Evolutionary conservation across 2,329 filamentous ascomycete species (phyloP).

Genomic region (Hirsutella rhossiliensis): DNA sequence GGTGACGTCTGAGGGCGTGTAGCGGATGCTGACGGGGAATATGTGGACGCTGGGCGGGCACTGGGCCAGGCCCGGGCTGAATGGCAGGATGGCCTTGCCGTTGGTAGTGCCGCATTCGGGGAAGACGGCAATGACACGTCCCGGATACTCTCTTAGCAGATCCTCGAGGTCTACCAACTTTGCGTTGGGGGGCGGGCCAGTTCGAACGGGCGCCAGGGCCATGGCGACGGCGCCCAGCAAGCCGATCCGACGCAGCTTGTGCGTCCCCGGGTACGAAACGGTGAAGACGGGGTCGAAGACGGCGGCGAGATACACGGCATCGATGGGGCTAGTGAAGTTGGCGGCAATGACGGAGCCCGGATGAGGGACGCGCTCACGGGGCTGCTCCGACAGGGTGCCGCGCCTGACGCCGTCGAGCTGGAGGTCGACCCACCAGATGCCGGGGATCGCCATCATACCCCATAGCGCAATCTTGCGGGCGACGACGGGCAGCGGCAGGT

Average conservation of each 20-base stretch:
- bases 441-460: constrained; percentile 76
- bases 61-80: constrained; percentile 65
- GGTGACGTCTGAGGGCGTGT: constrained; percentile 79
- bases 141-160: constrained; percentile 56
- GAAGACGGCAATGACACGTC: constrained; percentile 72
- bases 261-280: constrained; percentile 62
- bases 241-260: constrained; percentile 63
- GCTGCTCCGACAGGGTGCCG: constrained; percentile 70
- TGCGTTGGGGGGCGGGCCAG: constrained; percentile 29
- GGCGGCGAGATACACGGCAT: constrained; percentile 85
- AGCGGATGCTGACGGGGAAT: constrained; percentile 83
- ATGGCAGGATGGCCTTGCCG: constrained; percentile 75
- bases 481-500: constrained; percentile 53
- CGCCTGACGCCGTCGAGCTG: constrained; percentile 94
- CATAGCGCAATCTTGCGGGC: constrained; percentile 77
- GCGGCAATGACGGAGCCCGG: constrained; percentile 75
- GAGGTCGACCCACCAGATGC: constrained; percentile 98
- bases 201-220: constrained; percentile 51
- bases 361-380: constrained; percentile 61
- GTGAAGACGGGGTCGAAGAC: constrained; percentile 97
- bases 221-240: constrained; percentile 64
- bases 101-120: constrained; percentile 94
- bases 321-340: constrained; percentile 85
- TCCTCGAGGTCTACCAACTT: constrained; percentile 48
- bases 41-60: constrained; percentile 59